Base-by-base conservation (phyloP, 192 early-diverging fungal genomes). In the Backusella tarrabulga region DNA sequence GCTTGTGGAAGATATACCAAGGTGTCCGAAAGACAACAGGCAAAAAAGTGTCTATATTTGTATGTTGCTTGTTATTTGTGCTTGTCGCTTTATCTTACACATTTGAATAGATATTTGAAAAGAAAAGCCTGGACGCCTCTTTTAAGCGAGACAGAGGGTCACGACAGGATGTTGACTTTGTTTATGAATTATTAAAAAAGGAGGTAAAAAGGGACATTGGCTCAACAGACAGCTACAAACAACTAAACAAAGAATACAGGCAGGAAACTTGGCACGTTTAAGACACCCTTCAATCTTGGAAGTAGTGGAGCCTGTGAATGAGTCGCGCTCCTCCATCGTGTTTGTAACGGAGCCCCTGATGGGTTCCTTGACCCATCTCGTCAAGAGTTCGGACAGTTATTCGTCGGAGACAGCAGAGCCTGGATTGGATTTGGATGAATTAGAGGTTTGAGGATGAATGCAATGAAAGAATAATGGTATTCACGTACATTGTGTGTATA, bases 291-390 rank as follows among this genome's bases (percentile, higher is more conserved):
- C 87, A 34, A 83, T 96, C 67, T 76, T 96, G 35, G 90, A 92
- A 75, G 88, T 95, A 35, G 87, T 91, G 7, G 95, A 95, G 73
- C 90, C 94, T 4, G 77, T 94, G 19, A 88, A 89, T 35, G 91
- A 93, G 72, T 88, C 90, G 5, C 86, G 92, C 36, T 80, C 85
- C 34, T 82, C 88, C 0, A 84, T 93, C 34, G 88, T 88, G 74
- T 96, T 96, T 87, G 94, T 89, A 6, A 93, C 92, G 0, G 95
- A 96, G 70, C 94, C 89, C 0, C 82, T 96, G 6, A 66, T 88
- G 17, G 88, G 85, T 50, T 89, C 87, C 17, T 80, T 95, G 29
- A 85, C 87, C 12, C 91, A 93, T 77, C 74, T 94, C 44, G 68
- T 93, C 5, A 88, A 87, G 1, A 86, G 89, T 68, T 81, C 84